phyloP scores from a whole-genome alignment of 2,329 filamentous ascomycete genomes.

The Colletotrichum nymphaeae region DNA sequence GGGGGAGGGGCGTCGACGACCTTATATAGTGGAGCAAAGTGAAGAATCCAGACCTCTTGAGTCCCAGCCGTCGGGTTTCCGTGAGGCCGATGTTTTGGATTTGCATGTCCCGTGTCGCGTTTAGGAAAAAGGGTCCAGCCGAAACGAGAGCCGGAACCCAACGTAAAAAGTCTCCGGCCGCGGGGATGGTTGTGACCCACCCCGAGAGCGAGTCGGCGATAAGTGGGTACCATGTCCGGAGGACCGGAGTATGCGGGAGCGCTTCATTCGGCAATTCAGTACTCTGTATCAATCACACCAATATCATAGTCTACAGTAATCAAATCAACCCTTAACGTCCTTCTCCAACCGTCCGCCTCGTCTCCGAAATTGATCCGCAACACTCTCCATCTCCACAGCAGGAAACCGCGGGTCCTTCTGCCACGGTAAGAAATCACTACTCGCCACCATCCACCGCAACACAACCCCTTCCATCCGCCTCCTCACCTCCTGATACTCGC shows the following conservation, averaged over 20 bases:
- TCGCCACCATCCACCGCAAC: constrained; percentile 51
- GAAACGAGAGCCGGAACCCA: background rate
- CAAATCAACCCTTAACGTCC: background rate
- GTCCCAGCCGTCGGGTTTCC: background rate
- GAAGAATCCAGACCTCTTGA: background rate
- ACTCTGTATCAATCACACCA: background rate
- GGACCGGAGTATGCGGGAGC: background rate
- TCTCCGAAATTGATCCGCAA: constrained; percentile 39
- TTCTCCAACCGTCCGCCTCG: constrained; percentile 7
- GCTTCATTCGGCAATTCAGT: background rate
- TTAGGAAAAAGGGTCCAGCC: background rate
- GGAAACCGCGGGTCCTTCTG: constrained; percentile 48
- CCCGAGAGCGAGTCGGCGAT: background rate
- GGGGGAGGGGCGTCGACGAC: background rate
- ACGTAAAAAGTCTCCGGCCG: background rate
- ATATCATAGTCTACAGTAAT: too few species aligned
- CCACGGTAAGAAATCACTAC: constrained; percentile 50
- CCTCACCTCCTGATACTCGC: constrained; percentile 38
- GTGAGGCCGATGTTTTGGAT: background rate
- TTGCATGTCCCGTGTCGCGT: background rate
- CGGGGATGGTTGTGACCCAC: background rate
- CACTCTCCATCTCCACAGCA: constrained; percentile 45
- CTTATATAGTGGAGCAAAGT: background rate
- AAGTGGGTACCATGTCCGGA: background rate
- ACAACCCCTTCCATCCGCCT: constrained; percentile 45